These are phyloP conservation scores for Skeletonema marinoi DNA, from an alignment of 108 stramenopile genomes.

Conservation along the genomic window DNA sequence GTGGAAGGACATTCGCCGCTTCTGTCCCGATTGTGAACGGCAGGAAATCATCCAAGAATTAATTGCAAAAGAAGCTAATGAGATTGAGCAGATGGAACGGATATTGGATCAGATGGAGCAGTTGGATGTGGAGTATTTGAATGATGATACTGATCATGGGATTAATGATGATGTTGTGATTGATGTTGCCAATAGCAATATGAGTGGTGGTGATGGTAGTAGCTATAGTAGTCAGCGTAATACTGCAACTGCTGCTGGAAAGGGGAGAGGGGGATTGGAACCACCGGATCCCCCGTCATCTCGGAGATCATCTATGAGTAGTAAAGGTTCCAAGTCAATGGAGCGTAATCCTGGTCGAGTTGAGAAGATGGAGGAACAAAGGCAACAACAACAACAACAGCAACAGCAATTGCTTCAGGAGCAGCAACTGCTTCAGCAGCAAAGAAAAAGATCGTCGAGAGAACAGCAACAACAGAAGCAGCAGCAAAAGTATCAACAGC, in stretches of 20 bases:
- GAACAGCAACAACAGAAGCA: background rate
- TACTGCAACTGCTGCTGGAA: background rate
- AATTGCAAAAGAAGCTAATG: background rate
- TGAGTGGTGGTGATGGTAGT: background rate
- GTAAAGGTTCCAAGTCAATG: background rate
- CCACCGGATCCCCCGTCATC: background rate
- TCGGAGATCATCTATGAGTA: background rate
- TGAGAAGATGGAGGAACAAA: background rate
- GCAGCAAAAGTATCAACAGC: background rate
- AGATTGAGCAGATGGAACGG: background rate
- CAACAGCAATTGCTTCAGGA: too few species aligned
- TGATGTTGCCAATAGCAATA: background rate
- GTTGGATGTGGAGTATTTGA: background rate
- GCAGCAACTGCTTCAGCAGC: too few species aligned
- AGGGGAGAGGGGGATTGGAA: background rate
- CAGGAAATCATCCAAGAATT: conserved; percentile 25
- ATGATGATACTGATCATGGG: background rate
- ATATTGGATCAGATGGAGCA: background rate
- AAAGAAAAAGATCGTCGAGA: too few species aligned
- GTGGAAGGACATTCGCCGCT: conserved; percentile 39
- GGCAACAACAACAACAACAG: background rate
- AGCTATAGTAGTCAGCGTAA: background rate
- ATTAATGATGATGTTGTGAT: background rate
- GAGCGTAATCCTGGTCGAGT: background rate
- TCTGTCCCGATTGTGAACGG: conserved; percentile 46